Conservation (phyloP, 2,329 filamentous ascomycete species). For the Cladophialophora yegresii region DNA sequence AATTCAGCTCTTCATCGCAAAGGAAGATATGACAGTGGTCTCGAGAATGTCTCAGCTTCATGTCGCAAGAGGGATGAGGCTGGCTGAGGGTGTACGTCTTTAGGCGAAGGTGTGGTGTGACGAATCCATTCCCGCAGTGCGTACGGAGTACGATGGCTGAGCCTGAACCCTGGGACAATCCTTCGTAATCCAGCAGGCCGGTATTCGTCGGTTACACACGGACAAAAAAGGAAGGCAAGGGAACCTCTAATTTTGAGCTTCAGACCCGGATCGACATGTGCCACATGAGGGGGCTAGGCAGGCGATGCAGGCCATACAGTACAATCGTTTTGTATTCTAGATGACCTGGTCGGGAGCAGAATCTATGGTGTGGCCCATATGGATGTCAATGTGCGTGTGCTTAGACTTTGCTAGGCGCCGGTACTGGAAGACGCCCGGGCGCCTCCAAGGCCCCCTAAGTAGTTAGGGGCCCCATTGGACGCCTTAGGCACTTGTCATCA, state of each 20-base stretch:
- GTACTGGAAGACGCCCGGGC: not conserved
- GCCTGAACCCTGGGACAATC: not conserved
- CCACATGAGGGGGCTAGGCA: not conserved
- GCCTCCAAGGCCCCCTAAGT: not conserved
- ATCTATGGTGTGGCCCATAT: not conserved
- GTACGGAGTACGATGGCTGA: not conserved
- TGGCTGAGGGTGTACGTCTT: not conserved
- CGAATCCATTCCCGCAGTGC: not conserved
- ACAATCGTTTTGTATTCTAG: not conserved
- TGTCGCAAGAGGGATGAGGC: not conserved
- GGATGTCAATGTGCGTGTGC: conserved; percentile 8
- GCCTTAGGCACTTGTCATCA: not conserved
- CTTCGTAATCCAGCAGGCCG: conserved; percentile 1
- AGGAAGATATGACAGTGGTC: not conserved
- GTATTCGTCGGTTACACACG: conserved; percentile 13
- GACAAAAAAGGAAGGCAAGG: not conserved
- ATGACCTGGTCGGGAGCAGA: not conserved
- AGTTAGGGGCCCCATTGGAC: not conserved
- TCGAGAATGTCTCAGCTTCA: not conserved
- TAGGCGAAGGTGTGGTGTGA: not conserved
- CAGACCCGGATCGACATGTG: not conserved
- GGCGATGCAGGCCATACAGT: conserved; percentile 3
- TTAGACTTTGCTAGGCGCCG: conserved; percentile 11
- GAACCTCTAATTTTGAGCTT: not conserved
- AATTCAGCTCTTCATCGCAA: not conserved